Evolutionary conservation across 2,329 filamentous ascomycete genomes (phyloP).

Genomic region (Coleophoma cylindrospora): DNA sequence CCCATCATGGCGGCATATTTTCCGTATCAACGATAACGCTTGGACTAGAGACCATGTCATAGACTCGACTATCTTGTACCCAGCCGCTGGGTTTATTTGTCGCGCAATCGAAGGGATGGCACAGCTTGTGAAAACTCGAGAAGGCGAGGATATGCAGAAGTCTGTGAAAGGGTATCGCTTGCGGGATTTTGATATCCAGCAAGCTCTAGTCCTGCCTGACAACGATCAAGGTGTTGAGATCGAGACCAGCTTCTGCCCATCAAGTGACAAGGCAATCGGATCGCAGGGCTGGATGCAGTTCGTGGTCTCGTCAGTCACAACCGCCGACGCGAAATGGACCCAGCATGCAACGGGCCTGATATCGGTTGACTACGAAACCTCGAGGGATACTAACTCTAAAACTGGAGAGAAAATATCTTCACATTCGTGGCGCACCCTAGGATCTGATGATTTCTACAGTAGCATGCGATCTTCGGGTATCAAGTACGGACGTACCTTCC

Average conservation of each 20-base stretch:
- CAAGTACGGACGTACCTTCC: not conserved
- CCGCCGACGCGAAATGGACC: slow-evolving; percentile 16
- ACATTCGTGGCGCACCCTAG: too few species aligned
- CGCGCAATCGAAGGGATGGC: slow-evolving; percentile 25
- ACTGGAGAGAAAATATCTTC: too few species aligned
- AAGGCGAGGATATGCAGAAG: not conserved
- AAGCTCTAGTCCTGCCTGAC: slow-evolving; percentile 38
- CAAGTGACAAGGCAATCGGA: not conserved
- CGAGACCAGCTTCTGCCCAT: not conserved
- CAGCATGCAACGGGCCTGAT: slow-evolving; percentile 29
- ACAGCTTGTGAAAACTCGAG: not conserved
- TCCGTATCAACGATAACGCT: slow-evolving; percentile 16
- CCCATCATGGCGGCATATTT: slow-evolving; percentile 24
- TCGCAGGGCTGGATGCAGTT: not conserved
- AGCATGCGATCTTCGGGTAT: not conserved
- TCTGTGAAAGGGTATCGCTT: not conserved
- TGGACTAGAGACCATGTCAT: slow-evolving; percentile 27
- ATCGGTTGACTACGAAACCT: too few species aligned
- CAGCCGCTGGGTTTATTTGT: slow-evolving; percentile 22
- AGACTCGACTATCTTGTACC: slow-evolving; percentile 18
- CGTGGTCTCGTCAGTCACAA: not conserved
- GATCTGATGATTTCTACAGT: not conserved
- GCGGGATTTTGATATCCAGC: not conserved
- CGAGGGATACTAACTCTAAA: too few species aligned
- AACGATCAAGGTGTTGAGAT: slow-evolving; percentile 35